A percentile compares a stretch with the other conserved stretches of the same genome.
These are phyloP conservation scores for Extremus antarcticus DNA, from an alignment of 495 filamentous ascomycete genomes.

Conservation along the genomic window DNA sequence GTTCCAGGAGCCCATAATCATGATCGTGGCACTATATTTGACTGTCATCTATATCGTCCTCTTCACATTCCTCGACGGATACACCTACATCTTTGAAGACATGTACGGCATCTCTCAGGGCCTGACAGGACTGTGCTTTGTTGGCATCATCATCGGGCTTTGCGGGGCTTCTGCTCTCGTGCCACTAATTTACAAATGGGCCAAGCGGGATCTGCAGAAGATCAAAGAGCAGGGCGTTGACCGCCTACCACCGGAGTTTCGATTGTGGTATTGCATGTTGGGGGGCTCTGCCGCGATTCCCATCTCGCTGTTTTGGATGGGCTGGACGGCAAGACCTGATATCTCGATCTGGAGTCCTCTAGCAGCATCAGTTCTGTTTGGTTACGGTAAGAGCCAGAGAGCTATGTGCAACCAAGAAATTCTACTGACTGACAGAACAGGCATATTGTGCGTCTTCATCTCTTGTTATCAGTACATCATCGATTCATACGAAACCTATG, in stretches of 20 bases:
- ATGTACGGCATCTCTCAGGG: conserved; percentile 45
- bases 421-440: neutral
- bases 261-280: conserved; percentile 49
- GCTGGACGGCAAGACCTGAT: conserved; percentile 18
- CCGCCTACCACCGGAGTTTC: conserved; percentile 42
- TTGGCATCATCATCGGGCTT: conserved; percentile 48
- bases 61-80: conserved; percentile 58
- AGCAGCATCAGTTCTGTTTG: conserved; percentile 39
- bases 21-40: conserved; percentile 48
- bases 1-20: conserved; percentile 39
- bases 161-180: conserved; percentile 36
- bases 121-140: conserved; percentile 46
- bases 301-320: conserved; percentile 52
- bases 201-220: conserved; percentile 38
- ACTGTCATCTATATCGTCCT: conserved; percentile 55
- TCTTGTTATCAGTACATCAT: conserved; percentile 29
- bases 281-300: conserved; percentile 44
- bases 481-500: conserved; percentile 26
- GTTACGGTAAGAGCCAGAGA: conserved; percentile 31
- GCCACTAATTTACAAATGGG: conserved; percentile 44
- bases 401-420: neutral
- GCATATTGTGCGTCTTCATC: conserved; percentile 37
- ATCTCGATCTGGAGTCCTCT: conserved; percentile 48
- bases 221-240: conserved; percentile 28
- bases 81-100: conserved; percentile 51